Evolutionary conservation across 805 yeast species (phyloP), one percentile per base, ranked within the genome.

Genomic region (Teunomyces lycoperdinae): DNA sequence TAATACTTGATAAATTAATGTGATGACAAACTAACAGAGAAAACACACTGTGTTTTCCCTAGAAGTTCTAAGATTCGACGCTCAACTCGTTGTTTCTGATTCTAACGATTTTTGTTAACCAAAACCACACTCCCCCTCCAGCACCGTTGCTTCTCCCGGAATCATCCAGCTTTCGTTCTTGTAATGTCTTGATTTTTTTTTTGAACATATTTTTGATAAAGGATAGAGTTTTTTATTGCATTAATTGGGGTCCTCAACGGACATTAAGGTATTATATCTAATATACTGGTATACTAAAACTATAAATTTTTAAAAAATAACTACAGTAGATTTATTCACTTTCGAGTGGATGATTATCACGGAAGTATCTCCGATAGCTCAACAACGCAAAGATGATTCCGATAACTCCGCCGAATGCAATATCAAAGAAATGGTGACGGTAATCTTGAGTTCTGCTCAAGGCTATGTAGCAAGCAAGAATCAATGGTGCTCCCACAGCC

Each of bases 161-260:
- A 33, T 14, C 45, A 42, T 28, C 43, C 45, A 43, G 44, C 43
- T 38, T 50, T 49, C 42, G 44, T 54, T 45, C 55, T 51, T 43
- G 56, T 63, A 51, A 50, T 52, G 49, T 54, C 34, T 32, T 55
- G 50, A 49, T 58, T 53, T 57, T 57, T 58, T 48, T 51, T 50
- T 51, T 20, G 4, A 20, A 51, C 51, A 40, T 54, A 34, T 48
- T 44, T 53, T 49, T 50, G 47, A 46, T 53, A 51, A 29, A 59
- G 67, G 65, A 67, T 65, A 66, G 71, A 66, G 72, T 62, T 60
- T 57, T 61, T 59, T 63, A 56, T 67, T 68, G 75, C 76, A 72
- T 71, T 70, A 71, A 71, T 65, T 63, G 75, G 75, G 71, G 73
- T 72, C 78, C 75, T 73, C 78, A 73, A 73, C 78, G 78, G 78